phyloP scores from a whole-genome alignment of 2,329 filamentous ascomycete genomes.

The Colletotrichum sp. region DNA sequence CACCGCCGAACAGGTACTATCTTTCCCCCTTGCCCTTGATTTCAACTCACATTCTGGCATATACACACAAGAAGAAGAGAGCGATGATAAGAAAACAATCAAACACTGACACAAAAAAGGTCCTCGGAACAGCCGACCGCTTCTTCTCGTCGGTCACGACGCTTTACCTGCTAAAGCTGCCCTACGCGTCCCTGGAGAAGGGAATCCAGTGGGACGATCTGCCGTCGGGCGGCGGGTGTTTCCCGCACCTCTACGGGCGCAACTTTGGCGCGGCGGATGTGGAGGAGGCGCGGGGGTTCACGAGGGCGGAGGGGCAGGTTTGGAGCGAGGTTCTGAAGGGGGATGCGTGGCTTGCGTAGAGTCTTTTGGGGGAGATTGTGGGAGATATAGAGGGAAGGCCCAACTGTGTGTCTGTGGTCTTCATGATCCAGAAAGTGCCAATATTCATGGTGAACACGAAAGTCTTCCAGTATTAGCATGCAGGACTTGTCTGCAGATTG shows the following conservation, averaged over 20 bases:
- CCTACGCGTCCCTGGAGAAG: slow-evolving; percentile 47
- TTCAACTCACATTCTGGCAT: not conserved
- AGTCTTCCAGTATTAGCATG: not conserved
- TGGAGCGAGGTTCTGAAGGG: slow-evolving; percentile 53
- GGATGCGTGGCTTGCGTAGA: slow-evolving; percentile 40
- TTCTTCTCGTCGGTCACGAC: slow-evolving; percentile 44
- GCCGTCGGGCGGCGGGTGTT: slow-evolving; percentile 48
- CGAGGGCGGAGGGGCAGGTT: slow-evolving; percentile 42
- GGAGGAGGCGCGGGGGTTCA: slow-evolving; percentile 49
- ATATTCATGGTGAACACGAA: no score
- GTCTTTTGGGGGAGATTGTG: not conserved
- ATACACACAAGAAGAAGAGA: no score
- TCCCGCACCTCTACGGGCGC: slow-evolving; percentile 59
- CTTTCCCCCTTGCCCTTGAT: not conserved
- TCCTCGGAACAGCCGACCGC: slow-evolving; percentile 47
- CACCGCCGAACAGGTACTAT: slow-evolving; percentile 54
- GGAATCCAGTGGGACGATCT: slow-evolving; percentile 63
- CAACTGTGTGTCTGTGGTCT: no score
- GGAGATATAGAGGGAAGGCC: not conserved
- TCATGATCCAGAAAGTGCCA: no score
- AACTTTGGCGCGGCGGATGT: slow-evolving; percentile 61
- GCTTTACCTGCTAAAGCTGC: slow-evolving; percentile 60
- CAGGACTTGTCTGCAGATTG: not conserved
- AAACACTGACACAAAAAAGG: slow-evolving; percentile 28
- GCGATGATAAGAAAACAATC: not conserved